These are phyloP conservation scores for Ophiosphaerella korrae DNA, from an alignment of 2,329 filamentous ascomycete species.

Conservation along the genomic window DNA sequence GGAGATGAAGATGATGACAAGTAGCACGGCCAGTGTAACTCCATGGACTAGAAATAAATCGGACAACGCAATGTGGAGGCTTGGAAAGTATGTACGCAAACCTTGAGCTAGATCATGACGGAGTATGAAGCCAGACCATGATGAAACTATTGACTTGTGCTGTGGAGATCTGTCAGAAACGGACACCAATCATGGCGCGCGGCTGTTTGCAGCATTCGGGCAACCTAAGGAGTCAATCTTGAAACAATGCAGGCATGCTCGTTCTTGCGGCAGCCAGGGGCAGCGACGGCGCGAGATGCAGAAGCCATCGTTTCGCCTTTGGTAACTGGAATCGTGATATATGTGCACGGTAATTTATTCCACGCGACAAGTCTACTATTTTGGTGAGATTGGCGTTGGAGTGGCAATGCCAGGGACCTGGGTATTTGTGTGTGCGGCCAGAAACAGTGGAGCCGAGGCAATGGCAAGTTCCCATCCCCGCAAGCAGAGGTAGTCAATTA, in stretches of 20 bases:
- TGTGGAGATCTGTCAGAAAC: conserved; percentile 12
- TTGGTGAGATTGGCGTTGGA: no score
- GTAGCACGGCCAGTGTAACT: conserved; percentile 10
- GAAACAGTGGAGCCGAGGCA: conserved; percentile 15
- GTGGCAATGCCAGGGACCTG: no score
- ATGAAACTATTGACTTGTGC: conserved; percentile 17
- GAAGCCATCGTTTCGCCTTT: conserved; percentile 10
- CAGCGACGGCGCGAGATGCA: background rate
- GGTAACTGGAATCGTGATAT: background rate
- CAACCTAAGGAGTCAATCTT: conserved; percentile 13
- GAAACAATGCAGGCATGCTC: conserved; percentile 15
- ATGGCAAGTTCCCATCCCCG: conserved; percentile 1
- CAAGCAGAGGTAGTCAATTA: background rate
- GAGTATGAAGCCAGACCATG: conserved; percentile 11
- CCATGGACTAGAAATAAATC: conserved; percentile 23
- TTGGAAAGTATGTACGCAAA: conserved; percentile 13
- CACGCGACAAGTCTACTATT: no score
- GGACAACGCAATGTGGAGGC: conserved; percentile 8
- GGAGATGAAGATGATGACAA: conserved; percentile 9
- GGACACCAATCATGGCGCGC: background rate
- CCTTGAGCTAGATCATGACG: conserved; percentile 20
- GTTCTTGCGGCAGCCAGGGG: conserved; percentile 14
- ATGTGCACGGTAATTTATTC: no score
- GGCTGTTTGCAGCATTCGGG: conserved; percentile 14
- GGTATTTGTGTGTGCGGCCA: no score